A percentile compares a stretch with the other conserved stretches of the same genome.
phyloP scores from a whole-genome alignment of 176 grass and related monocot genomes.

The Eleusine indica region DNA sequence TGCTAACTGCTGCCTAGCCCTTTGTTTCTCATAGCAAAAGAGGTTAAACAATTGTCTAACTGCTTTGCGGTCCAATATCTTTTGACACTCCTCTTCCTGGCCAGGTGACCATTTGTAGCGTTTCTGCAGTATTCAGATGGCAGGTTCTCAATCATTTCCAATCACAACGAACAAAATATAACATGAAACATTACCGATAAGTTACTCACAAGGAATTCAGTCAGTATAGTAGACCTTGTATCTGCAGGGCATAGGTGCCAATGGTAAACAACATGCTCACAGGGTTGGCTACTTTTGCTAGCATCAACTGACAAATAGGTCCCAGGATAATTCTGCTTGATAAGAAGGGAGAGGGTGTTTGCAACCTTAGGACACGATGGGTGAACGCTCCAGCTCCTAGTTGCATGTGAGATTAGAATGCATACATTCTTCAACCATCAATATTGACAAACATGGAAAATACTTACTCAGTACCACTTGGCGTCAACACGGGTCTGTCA shows the following conservation, averaged over 20 bases:
- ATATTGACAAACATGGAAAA: not conserved
- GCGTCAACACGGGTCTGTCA: slow-evolving; percentile 44
- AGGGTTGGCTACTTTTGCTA: slow-evolving; percentile 23
- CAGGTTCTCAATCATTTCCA: slow-evolving; percentile 11
- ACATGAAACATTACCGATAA: slow-evolving; percentile 14
- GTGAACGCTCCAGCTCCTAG: slow-evolving; percentile 44
- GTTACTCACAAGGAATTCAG: slow-evolving; percentile 61
- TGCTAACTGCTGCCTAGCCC: slow-evolving; percentile 35
- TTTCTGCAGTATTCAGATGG: slow-evolving; percentile 41
- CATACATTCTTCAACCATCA: not conserved
- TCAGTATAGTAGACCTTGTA: slow-evolving; percentile 33
- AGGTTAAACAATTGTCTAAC: slow-evolving; percentile 43
- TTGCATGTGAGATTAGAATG: slow-evolving; percentile 30
- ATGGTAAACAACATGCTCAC: slow-evolving; percentile 48
- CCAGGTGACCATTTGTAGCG: slow-evolving; percentile 53
- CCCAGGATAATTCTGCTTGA: slow-evolving; percentile 54
- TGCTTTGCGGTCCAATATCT: slow-evolving; percentile 57
- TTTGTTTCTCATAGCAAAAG: slow-evolving; percentile 55
- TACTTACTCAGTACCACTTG: slow-evolving; percentile 44
- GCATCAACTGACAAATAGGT: slow-evolving; percentile 41
- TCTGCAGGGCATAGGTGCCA: slow-evolving; percentile 48
- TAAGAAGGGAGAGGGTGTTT: slow-evolving; percentile 45
- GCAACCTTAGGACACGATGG: slow-evolving; percentile 45
- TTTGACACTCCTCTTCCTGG: slow-evolving; percentile 45
- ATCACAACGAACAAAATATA: slow-evolving; percentile 25